Evolutionary conservation across 2,329 filamentous ascomycete genomes (phyloP), one percentile per base, ranked within the genome.

Genomic region (Triangularia setosa): DNA sequence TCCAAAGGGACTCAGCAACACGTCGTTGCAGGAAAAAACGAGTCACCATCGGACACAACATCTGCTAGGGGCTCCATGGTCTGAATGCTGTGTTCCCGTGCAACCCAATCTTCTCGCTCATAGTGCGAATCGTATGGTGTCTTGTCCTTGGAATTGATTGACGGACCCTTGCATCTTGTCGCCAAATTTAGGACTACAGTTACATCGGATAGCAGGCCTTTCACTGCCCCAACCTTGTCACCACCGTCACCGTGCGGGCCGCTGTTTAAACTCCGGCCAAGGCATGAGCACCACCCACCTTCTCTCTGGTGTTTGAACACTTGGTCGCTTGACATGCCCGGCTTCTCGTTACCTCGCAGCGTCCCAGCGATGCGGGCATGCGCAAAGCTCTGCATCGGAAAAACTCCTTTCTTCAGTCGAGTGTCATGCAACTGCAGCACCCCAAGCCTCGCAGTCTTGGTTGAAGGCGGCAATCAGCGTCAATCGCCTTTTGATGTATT

Each of bases 111-210:
- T 60, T 16, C 21, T 60, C 44, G 40, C 18, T 18, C 48, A 44
- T 53, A 24, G 25, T 53, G 40, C 16, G 9, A 28, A 27, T 48
- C 57, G 33, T 48, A 59, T 59, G 27, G 57, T 59, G 40, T 59
- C 57, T 44, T 60, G 40, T 53, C 60, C 60, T 57, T 48, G 60
- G 21, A 62, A 65, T 58, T 58, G 58, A 60, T 62, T 53, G 57
- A 61, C 54, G 55, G 58, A 61, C 44, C 67, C 67, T 65, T 67
- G 67, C 61, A 58, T 60, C 27, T 58, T 59, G 64, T 66, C 48
- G 24, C 67, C 66, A 68, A 68, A 68, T 65, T 62, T 68, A 68
- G 66, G 66, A 55, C 33, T 27, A 52, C 24, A 58, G 65, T 67
- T 60, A 62, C 65, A 67, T 63, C 44, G 53, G 62, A 61, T 56